Percentiles rank a stretch among this genome's conserved stretches.
Evolutionary conservation across 73 alveolate species (phyloP).

Genomic region (Stentor coeruleus): DNA sequence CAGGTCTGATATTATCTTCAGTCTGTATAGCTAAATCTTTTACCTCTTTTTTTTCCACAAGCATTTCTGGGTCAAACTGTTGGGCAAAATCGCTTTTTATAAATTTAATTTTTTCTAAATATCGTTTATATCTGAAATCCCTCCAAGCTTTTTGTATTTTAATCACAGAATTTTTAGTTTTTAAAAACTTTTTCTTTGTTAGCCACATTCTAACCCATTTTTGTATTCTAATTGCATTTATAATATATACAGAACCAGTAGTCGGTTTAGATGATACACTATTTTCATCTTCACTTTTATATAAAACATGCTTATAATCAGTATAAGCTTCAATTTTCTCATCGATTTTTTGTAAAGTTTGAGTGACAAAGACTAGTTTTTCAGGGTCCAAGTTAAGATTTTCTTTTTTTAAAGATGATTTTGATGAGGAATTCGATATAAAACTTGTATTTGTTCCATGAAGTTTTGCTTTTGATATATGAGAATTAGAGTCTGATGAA

Average conservation of each 20-base stretch:
- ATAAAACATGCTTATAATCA: not conserved
- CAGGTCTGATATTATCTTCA: not conserved
- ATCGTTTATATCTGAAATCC: not conserved
- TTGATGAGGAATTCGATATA: too few relatives aligned
- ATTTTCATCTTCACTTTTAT: not conserved
- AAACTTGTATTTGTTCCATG: too few relatives aligned
- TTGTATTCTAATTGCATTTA: too few relatives aligned
- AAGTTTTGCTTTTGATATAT: too few relatives aligned
- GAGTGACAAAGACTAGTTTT: not conserved
- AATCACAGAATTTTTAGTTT: not conserved
- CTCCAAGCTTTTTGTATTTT: slow-evolving; percentile 6
- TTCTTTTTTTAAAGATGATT: too few relatives aligned
- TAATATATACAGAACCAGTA: not conserved
- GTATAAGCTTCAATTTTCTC: not conserved
- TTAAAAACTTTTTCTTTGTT: too few relatives aligned
- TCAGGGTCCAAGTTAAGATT: not conserved
- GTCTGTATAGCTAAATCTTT: not conserved
- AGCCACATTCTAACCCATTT: not conserved
- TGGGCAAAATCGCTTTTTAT: not conserved
- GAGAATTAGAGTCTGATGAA: too few relatives aligned
- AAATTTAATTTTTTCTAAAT: too few relatives aligned
- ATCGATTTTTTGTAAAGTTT: not conserved
- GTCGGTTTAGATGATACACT: not conserved
- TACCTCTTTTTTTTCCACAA: not conserved
- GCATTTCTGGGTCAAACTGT: not conserved